Base-by-base conservation (phyloP, 371 early-diverging fungal genomes). In the Lichtheimia corymbifera region DNA sequence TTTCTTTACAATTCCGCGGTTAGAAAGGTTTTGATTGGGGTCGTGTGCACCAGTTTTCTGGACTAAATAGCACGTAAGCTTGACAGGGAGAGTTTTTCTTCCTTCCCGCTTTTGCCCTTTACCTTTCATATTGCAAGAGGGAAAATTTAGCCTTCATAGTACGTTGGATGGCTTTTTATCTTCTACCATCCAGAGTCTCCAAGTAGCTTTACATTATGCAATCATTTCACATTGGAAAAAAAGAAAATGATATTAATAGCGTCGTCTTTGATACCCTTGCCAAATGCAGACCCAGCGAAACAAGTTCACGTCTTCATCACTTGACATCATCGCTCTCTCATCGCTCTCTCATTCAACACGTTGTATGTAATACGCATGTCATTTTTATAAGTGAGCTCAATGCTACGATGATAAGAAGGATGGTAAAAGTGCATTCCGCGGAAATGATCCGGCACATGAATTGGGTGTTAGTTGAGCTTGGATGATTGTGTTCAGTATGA, bases 101-200 rank as follows among this genome's bases (percentile, higher is more conserved):
- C 57, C n/a, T 22, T 55, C 65, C 53, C 61, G 65, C 50, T 59
- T 71, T 73, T 63, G 71, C 72, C 71, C 65, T 59, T 60, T 62
- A 54, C 59, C 57, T 30, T 54, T 66, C 47, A 44, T 60, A 41
- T 58, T 70, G 72, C 66, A 6, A 71, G 62, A 71, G 55, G 50
- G 65, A 67, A 50, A 67, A 55, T 28, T 56, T 51, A 64, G 74
- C 67, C 72, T 70, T 77, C 77, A 77, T 77, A 77, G 77, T 77
- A 74, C 77, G 55, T 70, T 67, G 72, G 63, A 59, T 71, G 62
- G 43, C 28, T 50, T 35, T 60, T 65, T 67, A 59, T 53, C 14
- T 50, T 30, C 56, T 50, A 71, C 72, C 67, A 65, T 55, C 62
- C 77, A 72, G 66, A 62, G 77, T 77, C 77, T 77, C 77, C 77